These are phyloP conservation scores for Cladophialophora chaetospira DNA, from an alignment of 2,329 filamentous ascomycete genomes.

Conservation along the genomic window DNA sequence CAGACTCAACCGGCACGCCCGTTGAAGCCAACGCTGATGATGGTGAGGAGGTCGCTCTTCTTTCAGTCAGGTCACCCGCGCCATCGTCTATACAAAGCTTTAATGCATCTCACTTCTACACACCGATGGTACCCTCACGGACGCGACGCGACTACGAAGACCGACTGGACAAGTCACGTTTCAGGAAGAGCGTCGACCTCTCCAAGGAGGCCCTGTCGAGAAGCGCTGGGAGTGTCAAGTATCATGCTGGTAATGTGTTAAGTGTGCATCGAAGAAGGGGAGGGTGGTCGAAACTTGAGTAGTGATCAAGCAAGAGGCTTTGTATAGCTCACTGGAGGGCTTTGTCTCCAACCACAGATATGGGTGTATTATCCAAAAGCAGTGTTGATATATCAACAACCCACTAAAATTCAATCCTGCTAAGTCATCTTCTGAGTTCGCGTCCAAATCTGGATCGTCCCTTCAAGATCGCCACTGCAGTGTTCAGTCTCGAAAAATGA, in stretches of 20 bases:
- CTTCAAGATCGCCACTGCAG: too few species aligned
- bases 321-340: background rate
- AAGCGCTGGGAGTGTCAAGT: background rate
- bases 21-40: background rate
- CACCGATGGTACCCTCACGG: background rate
- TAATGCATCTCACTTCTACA: constrained; percentile 4
- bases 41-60: constrained; percentile 7
- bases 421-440: too few species aligned
- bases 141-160: background rate
- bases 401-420: too few species aligned
- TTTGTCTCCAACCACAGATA: too few species aligned
- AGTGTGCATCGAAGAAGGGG: background rate
- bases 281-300: constrained; percentile 12
- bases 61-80: background rate
- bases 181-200: background rate
- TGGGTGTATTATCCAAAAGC: too few species aligned
- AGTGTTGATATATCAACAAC: too few species aligned
- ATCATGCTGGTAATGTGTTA: background rate
- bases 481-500: too few species aligned
- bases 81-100: background rate
- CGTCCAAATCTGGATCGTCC: too few species aligned
- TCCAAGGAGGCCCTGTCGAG: background rate
- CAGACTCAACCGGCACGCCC: too few species aligned
- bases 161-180: constrained; percentile 3
- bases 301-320: background rate